These are phyloP conservation scores for Carex sylvatica DNA, from an alignment of 202 grass and related monocot species.

Conservation along the genomic window DNA sequence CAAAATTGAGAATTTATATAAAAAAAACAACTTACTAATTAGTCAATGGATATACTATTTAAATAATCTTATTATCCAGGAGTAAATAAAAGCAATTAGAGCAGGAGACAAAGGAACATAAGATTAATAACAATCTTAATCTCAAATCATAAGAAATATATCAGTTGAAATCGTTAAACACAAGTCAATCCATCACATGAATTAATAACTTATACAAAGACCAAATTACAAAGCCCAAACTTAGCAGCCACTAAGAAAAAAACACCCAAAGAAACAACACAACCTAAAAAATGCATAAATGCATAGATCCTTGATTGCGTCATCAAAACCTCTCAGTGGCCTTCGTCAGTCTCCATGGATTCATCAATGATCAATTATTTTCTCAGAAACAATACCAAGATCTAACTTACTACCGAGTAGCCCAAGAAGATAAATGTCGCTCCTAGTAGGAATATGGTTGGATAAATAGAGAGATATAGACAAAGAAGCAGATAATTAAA, in stretches of 20 bases:
- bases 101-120: not conserved
- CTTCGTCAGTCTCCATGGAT: constrained; percentile 10
- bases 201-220: constrained; percentile 18
- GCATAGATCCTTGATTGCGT: constrained; percentile 1
- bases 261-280: constrained; percentile 9
- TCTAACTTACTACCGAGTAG: constrained; percentile 6
- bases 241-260: constrained; percentile 26
- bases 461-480: constrained; percentile 15
- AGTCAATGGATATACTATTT: not conserved
- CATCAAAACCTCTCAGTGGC: constrained; percentile 27
- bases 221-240: constrained; percentile 24
- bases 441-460: constrained; percentile 7
- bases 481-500: not conserved
- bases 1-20: not conserved
- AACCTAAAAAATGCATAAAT: constrained; percentile 21
- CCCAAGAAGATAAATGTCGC: not conserved
- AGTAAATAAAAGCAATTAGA: not conserved
- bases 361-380: constrained; percentile 34
- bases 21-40: not conserved
- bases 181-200: constrained; percentile 15
- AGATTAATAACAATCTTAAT: constrained; percentile 15
- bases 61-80: not conserved
- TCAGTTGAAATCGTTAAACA: constrained; percentile 1
- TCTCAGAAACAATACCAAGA: constrained; percentile 15
- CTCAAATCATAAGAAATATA: constrained; percentile 16